Evolutionary conservation across 148 eudicot genomes (phyloP), one percentile per base, ranked within the genome.

Genomic region (Cornus florida): DNA sequence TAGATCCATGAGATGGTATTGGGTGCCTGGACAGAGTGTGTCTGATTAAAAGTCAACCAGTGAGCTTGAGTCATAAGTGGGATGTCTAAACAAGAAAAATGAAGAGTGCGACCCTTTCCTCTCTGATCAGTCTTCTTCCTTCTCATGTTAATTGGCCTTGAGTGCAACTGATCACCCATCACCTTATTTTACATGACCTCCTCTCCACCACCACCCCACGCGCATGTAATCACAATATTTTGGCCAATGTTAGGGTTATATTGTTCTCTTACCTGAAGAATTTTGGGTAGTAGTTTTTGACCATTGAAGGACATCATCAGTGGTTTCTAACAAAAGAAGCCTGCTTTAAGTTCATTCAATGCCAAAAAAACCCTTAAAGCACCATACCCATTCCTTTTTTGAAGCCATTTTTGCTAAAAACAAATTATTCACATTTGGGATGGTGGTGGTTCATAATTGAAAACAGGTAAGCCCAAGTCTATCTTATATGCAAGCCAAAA

Each of bases 381-480:
- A 16, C 22, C 72, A 33, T 17, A 17, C 17, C 46, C 41, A 16
- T 69, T 68, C 14, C 39, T 16, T 32, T 69, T 35, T 33, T 35
- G 13, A 16, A 33, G 72, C 16, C 39, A 69, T 6, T 35, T 69
- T 35, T 3, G 48, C 23, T 41, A 14, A 69, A 69, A 33, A 33
- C 72, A 33, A 69, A 35, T 67, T 69, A 69, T 69, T 35, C 17
- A 67, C 41, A 69, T 69, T 69, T 69, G 9, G 10, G 12, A 69
- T 16, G 48, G 43, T 35, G 6, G 72, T 69, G 7, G 22, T 2
- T n/a, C 46, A 16, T 12, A 20, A 22, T 33, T 69, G n/a, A 19
- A 32, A 68, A 32, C 71, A 68, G 43, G 8, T 13, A 68, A 69
- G 46, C 46, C 3, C 9, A 69, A 19, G 46, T 69, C 46, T 69